Conservation (phyloP, 441 rosid species). For the Rhodomyrtus psidioides region DNA sequence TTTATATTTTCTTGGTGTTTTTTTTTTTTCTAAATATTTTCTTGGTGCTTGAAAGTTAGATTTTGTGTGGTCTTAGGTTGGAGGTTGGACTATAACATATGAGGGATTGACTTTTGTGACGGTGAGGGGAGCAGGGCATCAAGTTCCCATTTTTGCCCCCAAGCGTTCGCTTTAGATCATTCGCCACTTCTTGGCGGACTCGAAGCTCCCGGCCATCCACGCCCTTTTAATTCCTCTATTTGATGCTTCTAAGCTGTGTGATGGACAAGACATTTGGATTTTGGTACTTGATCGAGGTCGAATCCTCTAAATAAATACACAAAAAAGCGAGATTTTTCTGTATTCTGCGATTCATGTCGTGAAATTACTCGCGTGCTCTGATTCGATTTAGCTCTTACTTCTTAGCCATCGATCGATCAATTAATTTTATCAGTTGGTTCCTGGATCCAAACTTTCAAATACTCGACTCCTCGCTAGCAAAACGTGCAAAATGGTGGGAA, state of each 20-base stretch:
- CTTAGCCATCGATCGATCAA: not conserved
- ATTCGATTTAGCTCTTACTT: not conserved
- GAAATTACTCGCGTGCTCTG: not conserved
- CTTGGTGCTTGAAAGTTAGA: not conserved
- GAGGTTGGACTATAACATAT: constrained; percentile 4
- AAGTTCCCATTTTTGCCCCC: constrained; percentile 10
- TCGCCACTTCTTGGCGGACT: constrained; percentile 1
- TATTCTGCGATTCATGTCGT: not conserved
- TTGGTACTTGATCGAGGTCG: too few relatives aligned
- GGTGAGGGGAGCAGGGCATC: constrained; percentile 10
- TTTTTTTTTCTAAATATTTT: too few relatives aligned
- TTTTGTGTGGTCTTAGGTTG: not conserved
- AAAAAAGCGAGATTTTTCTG: not conserved
- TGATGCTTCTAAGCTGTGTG: too few relatives aligned
- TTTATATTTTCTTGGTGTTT: too few relatives aligned
- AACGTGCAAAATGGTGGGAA: not conserved
- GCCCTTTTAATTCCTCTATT: not conserved
- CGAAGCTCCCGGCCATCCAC: constrained; percentile 1
- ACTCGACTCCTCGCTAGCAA: not conserved
- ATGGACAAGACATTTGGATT: too few relatives aligned
- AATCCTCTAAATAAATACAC: not conserved
- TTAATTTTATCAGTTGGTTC: not conserved
- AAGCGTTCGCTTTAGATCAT: constrained; percentile 4
- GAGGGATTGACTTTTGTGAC: constrained; percentile 7
- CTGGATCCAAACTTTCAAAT: not conserved